Evolutionary conservation across 2,329 filamentous ascomycete genomes (phyloP).

Genomic region (Ceratocystis cacaofunesta): DNA sequence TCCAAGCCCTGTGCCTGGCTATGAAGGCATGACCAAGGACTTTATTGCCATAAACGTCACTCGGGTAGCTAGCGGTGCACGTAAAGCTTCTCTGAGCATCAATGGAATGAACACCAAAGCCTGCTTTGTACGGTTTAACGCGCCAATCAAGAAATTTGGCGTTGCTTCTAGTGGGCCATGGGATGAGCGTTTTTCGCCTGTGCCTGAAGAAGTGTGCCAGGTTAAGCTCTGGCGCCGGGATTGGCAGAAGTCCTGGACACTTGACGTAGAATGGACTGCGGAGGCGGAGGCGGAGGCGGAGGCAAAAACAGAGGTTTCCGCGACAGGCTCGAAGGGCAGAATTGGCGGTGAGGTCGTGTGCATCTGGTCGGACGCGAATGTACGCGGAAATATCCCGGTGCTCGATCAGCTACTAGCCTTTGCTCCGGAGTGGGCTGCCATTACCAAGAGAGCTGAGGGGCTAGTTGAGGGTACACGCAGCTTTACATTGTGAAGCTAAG

Average conservation of each 20-base stretch:
- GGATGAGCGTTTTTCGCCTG: constrained; percentile 50
- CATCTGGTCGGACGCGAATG: constrained; percentile 77
- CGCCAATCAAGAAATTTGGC: constrained; percentile 48
- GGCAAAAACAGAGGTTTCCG: constrained; percentile 1
- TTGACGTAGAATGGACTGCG: constrained; percentile 53
- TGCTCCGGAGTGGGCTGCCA: constrained; percentile 63
- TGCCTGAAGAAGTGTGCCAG: constrained; percentile 47
- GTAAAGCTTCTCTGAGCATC: constrained; percentile 48
- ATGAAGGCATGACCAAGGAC: constrained; percentile 31
- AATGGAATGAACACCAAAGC: constrained; percentile 60
- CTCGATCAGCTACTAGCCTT: constrained; percentile 66
- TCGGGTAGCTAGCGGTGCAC: constrained; percentile 23
- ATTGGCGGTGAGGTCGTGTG: constrained; percentile 58
- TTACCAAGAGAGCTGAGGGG: constrained; percentile 62
- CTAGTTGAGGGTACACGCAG: constrained; percentile 65
- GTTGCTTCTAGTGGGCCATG: constrained; percentile 45
- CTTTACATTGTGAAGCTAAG: constrained; percentile 37
- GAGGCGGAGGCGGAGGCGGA: constrained; percentile 17
- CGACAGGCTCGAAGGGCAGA: neutral
- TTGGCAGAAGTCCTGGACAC: constrained; percentile 62
- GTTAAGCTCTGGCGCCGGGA: constrained; percentile 70
- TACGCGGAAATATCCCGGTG: constrained; percentile 57
- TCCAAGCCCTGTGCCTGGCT: constrained; percentile 20
- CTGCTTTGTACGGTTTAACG: constrained; percentile 59
- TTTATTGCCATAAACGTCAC: constrained; percentile 47